Evolutionary conservation across 805 yeast genomes (phyloP).

Genomic region (Candida sonorensis): DNA sequence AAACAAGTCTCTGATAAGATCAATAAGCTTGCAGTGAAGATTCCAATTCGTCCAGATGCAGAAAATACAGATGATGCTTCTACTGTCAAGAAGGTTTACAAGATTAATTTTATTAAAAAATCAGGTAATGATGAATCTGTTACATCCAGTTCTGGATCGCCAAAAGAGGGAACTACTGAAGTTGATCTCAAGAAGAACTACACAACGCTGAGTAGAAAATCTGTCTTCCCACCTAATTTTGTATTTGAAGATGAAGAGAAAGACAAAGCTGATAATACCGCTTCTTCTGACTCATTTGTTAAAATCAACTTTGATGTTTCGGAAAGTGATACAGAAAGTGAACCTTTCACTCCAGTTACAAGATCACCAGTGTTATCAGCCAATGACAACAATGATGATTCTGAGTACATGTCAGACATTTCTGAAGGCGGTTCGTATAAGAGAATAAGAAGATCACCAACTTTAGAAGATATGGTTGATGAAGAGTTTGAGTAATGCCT

Average conservation of each 20-base stretch:
- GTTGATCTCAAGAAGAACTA: conserved; percentile 19
- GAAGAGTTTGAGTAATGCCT: conserved; percentile 11
- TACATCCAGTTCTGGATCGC: background rate
- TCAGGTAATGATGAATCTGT: background rate
- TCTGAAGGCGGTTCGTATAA: conserved; percentile 3
- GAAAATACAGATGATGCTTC: background rate
- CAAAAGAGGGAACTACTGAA: background rate
- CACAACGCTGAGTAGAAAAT: conserved; percentile 19
- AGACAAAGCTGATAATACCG: background rate
- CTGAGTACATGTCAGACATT: conserved; percentile 2
- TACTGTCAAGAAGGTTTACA: background rate
- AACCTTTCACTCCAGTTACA: background rate
- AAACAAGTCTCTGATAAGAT: background rate
- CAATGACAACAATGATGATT: conserved; percentile 2
- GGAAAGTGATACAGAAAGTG: background rate
- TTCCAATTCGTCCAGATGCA: conserved; percentile 3
- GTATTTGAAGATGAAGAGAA: conserved; percentile 1
- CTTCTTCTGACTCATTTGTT: conserved; percentile 1
- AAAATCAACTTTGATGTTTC: background rate
- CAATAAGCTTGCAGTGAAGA: conserved; percentile 5
- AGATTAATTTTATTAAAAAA: background rate
- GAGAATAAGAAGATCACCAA: conserved; percentile 11
- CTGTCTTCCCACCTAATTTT: conserved; percentile 19
- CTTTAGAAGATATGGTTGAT: conserved; percentile 15
- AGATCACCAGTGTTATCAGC: background rate